Conservation (phyloP, 2,329 filamentous ascomycete species). For the Phoma sp. region DNA sequence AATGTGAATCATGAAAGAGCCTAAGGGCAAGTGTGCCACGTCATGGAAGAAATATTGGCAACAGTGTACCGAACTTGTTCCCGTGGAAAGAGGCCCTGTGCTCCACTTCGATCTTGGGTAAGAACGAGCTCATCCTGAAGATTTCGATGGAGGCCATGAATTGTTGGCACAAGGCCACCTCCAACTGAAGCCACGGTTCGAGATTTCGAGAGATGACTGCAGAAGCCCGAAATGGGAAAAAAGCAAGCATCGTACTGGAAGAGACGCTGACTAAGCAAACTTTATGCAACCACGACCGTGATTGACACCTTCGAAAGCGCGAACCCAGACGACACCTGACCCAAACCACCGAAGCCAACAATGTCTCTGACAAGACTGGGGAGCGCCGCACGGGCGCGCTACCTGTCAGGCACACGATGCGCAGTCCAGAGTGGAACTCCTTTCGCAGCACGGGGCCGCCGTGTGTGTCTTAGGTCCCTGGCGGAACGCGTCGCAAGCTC, state of each 20-base stretch:
- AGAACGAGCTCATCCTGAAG: too few relatives aligned
- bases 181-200: not conserved
- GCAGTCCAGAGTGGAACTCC: not conserved
- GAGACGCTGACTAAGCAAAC: conserved; percentile 1
- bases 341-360: conserved; percentile 2
- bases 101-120: too few relatives aligned
- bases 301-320: conserved; percentile 5
- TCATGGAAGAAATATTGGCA: too few relatives aligned
- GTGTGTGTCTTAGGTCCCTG: not conserved
- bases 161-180: too few relatives aligned
- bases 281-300: conserved; percentile 1
- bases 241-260: too few relatives aligned
- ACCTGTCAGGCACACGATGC: not conserved
- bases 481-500: conserved; percentile 10
- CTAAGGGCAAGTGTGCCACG: not conserved
- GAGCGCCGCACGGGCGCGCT: not conserved
- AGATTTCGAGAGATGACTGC: too few relatives aligned
- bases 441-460: not conserved
- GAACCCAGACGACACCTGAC: not conserved
- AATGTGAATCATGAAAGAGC: too few relatives aligned
- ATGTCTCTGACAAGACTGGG: conserved; percentile 6
- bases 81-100: too few relatives aligned
- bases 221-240: too few relatives aligned
- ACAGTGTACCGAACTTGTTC: too few relatives aligned
- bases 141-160: too few relatives aligned